A percentile compares a stretch with the other conserved stretches of the same genome.
Evolutionary conservation across 1,284 basidiomycete genomes (phyloP).

Genomic region (Meira miltonrushii): DNA sequence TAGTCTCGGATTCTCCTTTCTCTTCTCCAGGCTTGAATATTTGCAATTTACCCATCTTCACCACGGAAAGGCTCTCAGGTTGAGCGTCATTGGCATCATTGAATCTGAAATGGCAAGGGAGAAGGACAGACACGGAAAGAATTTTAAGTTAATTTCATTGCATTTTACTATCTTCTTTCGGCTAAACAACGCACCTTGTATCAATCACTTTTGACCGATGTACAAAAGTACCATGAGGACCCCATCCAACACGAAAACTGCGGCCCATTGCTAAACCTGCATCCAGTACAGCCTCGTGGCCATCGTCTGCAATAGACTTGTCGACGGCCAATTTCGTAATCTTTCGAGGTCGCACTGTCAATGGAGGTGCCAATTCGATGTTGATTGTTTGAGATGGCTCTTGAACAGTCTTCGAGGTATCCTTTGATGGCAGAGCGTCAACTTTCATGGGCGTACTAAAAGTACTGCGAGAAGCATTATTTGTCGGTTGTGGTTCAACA

Average conservation of each 20-base stretch:
- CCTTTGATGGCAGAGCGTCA: conserved; percentile 17
- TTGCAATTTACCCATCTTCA: conserved; percentile 28
- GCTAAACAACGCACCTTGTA: conserved; percentile 1
- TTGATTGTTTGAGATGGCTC: not conserved
- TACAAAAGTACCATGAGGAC: conserved; percentile 69
- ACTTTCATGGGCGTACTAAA: conserved; percentile 4
- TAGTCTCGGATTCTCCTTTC: not conserved
- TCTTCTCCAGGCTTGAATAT: conserved; percentile 25
- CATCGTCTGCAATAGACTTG: conserved; percentile 61
- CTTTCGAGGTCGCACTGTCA: conserved; percentile 27
- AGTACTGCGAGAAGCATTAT: not conserved
- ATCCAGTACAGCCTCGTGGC: conserved; percentile 68
- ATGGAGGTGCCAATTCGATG: not conserved
- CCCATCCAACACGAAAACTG: conserved; percentile 87
- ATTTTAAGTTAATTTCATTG: not conserved
- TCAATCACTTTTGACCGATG: conserved; percentile 55
- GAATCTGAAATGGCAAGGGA: not conserved
- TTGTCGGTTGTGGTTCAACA: not conserved
- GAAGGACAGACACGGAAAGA: not conserved
- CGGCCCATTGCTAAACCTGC: conserved; percentile 78
- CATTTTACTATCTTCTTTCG: not conserved
- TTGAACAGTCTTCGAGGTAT: not conserved
- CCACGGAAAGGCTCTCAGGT: conserved; percentile 10
- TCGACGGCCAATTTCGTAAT: conserved; percentile 30
- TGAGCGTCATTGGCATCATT: not conserved